These are phyloP conservation scores for Sarcodon sp. DNA, from an alignment of 768 basidiomycete genomes.

Conservation along the genomic window DNA sequence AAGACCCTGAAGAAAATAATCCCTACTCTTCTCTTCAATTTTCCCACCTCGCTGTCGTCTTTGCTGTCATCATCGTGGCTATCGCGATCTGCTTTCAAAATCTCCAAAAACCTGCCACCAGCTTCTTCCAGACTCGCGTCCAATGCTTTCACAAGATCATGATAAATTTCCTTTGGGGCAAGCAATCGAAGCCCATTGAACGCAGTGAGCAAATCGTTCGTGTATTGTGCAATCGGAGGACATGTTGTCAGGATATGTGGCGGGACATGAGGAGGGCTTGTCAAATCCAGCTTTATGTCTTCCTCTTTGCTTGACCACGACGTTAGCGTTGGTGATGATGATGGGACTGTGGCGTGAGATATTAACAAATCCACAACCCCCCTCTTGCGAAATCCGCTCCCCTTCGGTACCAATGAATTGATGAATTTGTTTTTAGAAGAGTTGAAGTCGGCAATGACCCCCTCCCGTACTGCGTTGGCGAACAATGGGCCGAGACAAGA, in stretches of 20 bases:
- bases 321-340: conserved; percentile 6
- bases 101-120: conserved; percentile 29
- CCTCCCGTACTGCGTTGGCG: conserved; percentile 43
- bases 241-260: conserved; percentile 63
- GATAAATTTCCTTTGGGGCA: conserved; percentile 50
- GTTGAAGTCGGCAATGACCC: conserved; percentile 40
- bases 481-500: conserved; percentile 54
- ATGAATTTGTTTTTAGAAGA: conserved; percentile 17
- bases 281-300: conserved; percentile 5
- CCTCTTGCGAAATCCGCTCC: neutral
- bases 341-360: neutral
- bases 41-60: conserved; percentile 18
- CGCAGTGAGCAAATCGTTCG: conserved; percentile 60
- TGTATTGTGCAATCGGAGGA: conserved; percentile 56
- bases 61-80: conserved; percentile 12
- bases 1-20: conserved; percentile 47
- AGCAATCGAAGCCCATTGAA: conserved; percentile 77
- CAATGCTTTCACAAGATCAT: conserved; percentile 33
- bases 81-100: conserved; percentile 1
- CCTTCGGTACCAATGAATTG: neutral
- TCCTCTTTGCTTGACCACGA: neutral
- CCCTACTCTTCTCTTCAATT: conserved; percentile 31
- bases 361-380: neutral
- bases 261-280: conserved; percentile 39
- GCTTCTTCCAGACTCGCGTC: conserved; percentile 35